Evolutionary conservation across 73 alveolate genomes (phyloP), one percentile per base, ranked within the genome.

Genomic region (Uronychia setigera): DNA sequence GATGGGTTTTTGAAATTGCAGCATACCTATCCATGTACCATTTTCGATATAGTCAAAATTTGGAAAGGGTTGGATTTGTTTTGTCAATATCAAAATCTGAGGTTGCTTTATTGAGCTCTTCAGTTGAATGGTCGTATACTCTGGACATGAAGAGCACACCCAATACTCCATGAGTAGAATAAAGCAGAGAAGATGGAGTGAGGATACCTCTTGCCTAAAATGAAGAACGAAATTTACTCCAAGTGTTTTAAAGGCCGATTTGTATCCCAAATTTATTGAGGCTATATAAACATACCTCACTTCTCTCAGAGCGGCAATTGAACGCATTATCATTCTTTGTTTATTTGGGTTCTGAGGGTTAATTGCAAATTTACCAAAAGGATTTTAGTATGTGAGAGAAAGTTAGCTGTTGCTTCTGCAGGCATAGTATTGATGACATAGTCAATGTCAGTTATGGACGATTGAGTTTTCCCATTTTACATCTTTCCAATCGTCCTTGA

Each of bases 371-470:
- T 30, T 26, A 1, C 9, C 58, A 9, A 46, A 46, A 34, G 58
- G 35, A 78, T 46, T 35, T 46, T 46, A 46, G 67, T 35, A 13
- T 78, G 30, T 25, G 28, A 26, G 1, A 81, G 27, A 32, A 81
- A 25, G 0, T 58, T 26, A 1, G 60, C 13, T 1, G 33, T 26
- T 31, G 32, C 33, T 0, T 29, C 9, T 27, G 88, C 88, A 32
- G 88, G 88, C 31, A 81, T 25, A 59, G 88, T 30, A 35, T 76
- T 60, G 34, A 81, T 28, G 0, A 81, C 75, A 81, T 33, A 81
- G 31, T 81, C 76, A 58, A 81, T 76, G n/a, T 58, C 27, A 31
- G 25, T 31, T 31, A 35, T 60, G 5, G 0, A 35, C 58, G 31
- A 26, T 1, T n/a, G 46, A 25, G n/a, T 59, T 67, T 59, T 81